Evolutionary conservation across 129 eudicot species (phyloP).

Genomic region (Oenanthe sinensis): DNA sequence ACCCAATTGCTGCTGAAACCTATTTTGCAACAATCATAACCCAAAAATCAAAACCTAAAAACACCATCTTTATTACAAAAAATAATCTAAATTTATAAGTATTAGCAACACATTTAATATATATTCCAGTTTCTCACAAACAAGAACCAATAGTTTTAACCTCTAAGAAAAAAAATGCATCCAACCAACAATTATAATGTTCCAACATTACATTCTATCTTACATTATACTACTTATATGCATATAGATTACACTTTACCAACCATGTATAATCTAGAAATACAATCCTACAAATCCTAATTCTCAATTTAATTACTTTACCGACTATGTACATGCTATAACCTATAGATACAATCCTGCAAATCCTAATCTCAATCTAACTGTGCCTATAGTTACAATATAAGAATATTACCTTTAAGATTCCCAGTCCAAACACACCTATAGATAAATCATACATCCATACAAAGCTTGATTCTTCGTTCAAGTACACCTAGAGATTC

Average conservation of each 20-base stretch:
- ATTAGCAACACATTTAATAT: background rate
- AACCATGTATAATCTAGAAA: background rate
- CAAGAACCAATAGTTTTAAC: background rate
- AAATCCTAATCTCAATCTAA: background rate
- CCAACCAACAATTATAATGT: background rate
- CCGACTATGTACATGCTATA: background rate
- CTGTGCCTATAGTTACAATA: background rate
- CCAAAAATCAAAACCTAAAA: background rate
- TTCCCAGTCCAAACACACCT: slow-evolving; percentile 29
- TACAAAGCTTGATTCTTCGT: background rate
- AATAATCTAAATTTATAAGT: background rate
- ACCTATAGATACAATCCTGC: background rate
- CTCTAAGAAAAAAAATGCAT: background rate
- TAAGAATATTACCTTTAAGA: slow-evolving; percentile 54
- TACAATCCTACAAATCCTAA: background rate
- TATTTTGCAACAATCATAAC: slow-evolving; percentile 18
- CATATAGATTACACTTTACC: background rate
- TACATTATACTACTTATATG: background rate
- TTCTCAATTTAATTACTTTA: background rate
- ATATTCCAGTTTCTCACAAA: background rate
- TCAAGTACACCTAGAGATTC: background rate
- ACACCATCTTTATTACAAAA: background rate
- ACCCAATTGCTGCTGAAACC: slow-evolving; percentile 87
- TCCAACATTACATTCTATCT: background rate
- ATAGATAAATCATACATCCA: background rate